A percentile compares a stretch with the other conserved stretches of the same genome.
Evolutionary conservation across 352 stramenopile genomes (phyloP).

Genomic region (Globisporangium splendens): DNA sequence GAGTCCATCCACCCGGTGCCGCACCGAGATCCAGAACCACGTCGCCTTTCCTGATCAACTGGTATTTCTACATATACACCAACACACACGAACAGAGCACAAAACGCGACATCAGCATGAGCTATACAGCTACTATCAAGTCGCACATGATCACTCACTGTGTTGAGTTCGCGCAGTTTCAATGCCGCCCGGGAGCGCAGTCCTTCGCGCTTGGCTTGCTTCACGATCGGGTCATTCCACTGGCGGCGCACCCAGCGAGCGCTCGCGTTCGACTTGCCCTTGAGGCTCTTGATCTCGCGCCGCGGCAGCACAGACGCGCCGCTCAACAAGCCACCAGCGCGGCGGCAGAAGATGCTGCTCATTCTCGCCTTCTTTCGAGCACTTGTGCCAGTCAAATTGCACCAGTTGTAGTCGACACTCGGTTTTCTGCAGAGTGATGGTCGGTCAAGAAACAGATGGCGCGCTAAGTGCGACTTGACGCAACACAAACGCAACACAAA

Average conservation of each 20-base stretch:
- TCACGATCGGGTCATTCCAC: constrained; percentile 81
- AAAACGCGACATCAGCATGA: background rate
- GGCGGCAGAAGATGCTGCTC: constrained; percentile 19
- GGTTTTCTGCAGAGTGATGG: background rate
- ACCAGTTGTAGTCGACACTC: background rate
- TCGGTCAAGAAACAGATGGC: background rate
- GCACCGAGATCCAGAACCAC: constrained; percentile 82
- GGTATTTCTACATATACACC: constrained; percentile 41
- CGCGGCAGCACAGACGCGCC: constrained; percentile 13
- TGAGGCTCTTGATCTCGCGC: constrained; percentile 71
- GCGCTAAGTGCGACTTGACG: background rate
- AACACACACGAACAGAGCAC: background rate
- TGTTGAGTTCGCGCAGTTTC: constrained; percentile 84
- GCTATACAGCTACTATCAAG: background rate
- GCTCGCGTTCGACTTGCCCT: constrained; percentile 79
- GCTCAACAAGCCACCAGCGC: constrained; percentile 10
- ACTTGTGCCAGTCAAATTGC: background rate
- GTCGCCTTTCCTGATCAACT: constrained; percentile 61
- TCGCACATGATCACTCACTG: constrained; percentile 20
- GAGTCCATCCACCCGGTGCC: constrained; percentile 81
- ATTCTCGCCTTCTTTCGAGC: constrained; percentile 6
- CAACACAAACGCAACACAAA: background rate
- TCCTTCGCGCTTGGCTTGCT: constrained; percentile 80
- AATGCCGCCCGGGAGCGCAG: constrained; percentile 77
- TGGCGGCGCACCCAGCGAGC: constrained; percentile 84